A percentile compares a stretch with the other conserved stretches of the same genome.
Conservation (phyloP, 495 filamentous ascomycete genomes). For the Penicillium chermesinum region DNA sequence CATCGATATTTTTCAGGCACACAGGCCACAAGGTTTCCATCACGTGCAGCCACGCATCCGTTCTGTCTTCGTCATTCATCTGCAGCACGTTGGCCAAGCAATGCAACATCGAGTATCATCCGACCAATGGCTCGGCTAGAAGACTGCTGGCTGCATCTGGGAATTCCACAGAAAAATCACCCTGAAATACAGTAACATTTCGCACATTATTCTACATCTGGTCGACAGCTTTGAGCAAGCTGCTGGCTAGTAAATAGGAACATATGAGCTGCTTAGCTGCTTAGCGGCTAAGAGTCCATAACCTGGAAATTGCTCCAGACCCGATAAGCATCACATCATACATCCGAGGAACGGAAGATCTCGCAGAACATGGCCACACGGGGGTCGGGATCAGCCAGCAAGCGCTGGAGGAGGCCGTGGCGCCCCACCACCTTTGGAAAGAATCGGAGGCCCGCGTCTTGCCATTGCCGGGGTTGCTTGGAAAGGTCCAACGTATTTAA, state of each 20-base stretch:
- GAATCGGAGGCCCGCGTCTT: conserved; percentile 34
- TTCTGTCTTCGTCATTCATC: conserved; percentile 10
- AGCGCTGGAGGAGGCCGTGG: conserved; percentile 20
- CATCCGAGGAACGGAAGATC: conserved; percentile 42
- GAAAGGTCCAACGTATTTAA: conserved; percentile 21
- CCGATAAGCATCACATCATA: conserved; percentile 14
- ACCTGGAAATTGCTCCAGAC: neutral
- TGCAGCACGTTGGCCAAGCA: neutral
- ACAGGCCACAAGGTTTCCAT: conserved; percentile 11
- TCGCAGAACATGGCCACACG: conserved; percentile 28
- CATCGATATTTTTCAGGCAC: conserved; percentile 13
- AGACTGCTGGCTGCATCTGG: no score
- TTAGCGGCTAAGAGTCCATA: no score
- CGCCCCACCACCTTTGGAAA: conserved; percentile 43
- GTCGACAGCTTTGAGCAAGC: neutral
- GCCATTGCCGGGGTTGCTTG: conserved; percentile 26
- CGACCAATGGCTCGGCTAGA: conserved; percentile 1
- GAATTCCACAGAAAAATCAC: no score
- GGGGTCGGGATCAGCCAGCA: conserved; percentile 31
- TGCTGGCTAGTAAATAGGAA: no score
- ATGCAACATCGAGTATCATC: neutral
- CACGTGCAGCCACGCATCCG: neutral
- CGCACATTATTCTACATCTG: neutral
- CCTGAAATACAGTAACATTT: neutral
- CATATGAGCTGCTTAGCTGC: no score